These are phyloP conservation scores for Sutorius australiensis DNA, from an alignment of 768 basidiomycete genomes.

Conservation along the genomic window DNA sequence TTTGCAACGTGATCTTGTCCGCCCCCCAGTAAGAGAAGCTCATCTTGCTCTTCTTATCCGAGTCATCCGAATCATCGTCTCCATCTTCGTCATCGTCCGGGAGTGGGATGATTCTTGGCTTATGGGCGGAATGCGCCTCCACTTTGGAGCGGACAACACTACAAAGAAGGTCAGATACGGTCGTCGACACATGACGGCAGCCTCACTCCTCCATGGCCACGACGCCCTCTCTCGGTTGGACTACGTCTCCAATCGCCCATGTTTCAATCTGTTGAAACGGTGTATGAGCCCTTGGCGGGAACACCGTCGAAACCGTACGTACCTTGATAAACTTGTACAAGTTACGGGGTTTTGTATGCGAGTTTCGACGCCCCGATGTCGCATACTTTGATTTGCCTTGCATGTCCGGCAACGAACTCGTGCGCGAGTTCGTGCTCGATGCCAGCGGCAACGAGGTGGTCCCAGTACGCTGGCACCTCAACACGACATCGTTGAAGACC, in stretches of 20 bases:
- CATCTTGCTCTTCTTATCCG: slow-evolving; percentile 89
- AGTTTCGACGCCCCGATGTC: slow-evolving; percentile 70
- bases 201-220: slow-evolving; percentile 90
- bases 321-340: slow-evolving; percentile 92
- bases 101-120: slow-evolving; percentile 65
- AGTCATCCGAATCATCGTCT: slow-evolving; percentile 80
- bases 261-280: slow-evolving; percentile 67
- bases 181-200: neutral
- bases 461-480: slow-evolving; percentile 88
- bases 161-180: slow-evolving; percentile 8
- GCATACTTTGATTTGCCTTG: slow-evolving; percentile 84
- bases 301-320: slow-evolving; percentile 15
- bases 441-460: slow-evolving; percentile 81
- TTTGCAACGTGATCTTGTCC: slow-evolving; percentile 85
- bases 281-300: slow-evolving; percentile 1
- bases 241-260: slow-evolving; percentile 77
- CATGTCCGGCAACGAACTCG: slow-evolving; percentile 78
- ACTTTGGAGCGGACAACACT: slow-evolving; percentile 72
- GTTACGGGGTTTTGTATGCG: slow-evolving; percentile 82
- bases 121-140: slow-evolving; percentile 52
- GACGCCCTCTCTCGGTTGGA: slow-evolving; percentile 74
- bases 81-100: slow-evolving; percentile 60
- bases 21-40: slow-evolving; percentile 94
- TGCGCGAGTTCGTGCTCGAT: slow-evolving; percentile 59
- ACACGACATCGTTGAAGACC: slow-evolving; percentile 91